A percentile compares a stretch with the other conserved stretches of the same genome.
phyloP scores from a whole-genome alignment of 83 land plant species.

The Picea engelmannii region DNA sequence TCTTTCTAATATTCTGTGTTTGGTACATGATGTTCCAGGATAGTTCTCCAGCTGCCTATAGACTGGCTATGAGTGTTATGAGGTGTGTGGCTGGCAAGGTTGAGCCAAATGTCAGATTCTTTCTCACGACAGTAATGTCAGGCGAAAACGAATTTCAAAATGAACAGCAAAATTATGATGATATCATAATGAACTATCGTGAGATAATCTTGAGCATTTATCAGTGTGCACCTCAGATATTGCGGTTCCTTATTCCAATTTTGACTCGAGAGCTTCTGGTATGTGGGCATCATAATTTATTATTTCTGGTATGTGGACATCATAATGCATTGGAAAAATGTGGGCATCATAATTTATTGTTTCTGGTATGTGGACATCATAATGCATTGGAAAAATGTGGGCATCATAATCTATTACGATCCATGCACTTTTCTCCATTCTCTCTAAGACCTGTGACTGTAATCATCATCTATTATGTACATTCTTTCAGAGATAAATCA shows the following conservation, averaged over 20 bases:
- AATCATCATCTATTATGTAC: background rate
- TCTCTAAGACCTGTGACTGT: background rate
- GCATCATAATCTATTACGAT: too few species aligned
- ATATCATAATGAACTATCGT: too few species aligned
- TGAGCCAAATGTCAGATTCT: conserved; percentile 71
- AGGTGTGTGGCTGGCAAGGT: conserved; percentile 74
- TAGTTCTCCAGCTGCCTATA: conserved; percentile 74
- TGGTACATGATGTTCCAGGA: too few species aligned
- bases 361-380: conserved; percentile 53
- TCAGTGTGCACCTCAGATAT: conserved; percentile 73
- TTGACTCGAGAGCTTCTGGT: conserved; percentile 82
- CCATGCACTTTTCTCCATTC: background rate
- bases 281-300: conserved; percentile 13
- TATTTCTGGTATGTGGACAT: conserved; percentile 60
- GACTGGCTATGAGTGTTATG: conserved; percentile 76
- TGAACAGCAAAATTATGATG: too few species aligned
- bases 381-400: too few species aligned
- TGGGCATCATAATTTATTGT: too few species aligned
- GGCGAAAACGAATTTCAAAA: conserved; percentile 43
- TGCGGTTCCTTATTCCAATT: conserved; percentile 66
- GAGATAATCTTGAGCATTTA: conserved; percentile 80
- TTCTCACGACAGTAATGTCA: conserved; percentile 73
- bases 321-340: too few species aligned
- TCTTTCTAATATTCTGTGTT: too few species aligned
- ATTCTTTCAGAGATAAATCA: background rate